Evolutionary conservation across 257 asterid genomes (phyloP).

Genomic region (Scutellaria barbata): DNA sequence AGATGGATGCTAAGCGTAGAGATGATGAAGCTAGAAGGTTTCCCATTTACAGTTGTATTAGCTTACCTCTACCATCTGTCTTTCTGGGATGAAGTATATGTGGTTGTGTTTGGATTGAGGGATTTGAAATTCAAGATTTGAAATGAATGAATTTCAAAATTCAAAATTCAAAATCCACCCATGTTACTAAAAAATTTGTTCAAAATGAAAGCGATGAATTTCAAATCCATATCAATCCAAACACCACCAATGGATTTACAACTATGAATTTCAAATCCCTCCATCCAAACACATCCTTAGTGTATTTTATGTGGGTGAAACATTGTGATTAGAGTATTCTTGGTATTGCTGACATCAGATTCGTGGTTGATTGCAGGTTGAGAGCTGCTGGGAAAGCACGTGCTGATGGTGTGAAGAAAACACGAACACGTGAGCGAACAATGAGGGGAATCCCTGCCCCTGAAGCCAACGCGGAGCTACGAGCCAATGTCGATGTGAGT

Average conservation of each 20-base stretch:
- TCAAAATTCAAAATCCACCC: no score
- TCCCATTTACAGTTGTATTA: conserved; percentile 1
- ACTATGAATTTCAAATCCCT: no score
- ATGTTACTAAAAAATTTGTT: no score
- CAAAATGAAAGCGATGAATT: no score
- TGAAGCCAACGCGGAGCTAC: conserved; percentile 48
- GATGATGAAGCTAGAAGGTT: conserved; percentile 59
- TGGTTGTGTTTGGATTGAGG: neutral
- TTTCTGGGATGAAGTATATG: neutral
- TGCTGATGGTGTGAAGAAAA: conserved; percentile 43
- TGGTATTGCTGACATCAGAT: conserved; percentile 17
- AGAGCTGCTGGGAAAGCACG: conserved; percentile 42
- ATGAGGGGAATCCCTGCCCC: conserved; percentile 42
- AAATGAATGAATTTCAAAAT: no score
- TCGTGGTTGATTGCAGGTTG: conserved; percentile 29
- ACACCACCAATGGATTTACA: no score
- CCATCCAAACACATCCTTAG: no score
- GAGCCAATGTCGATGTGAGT: conserved; percentile 42
- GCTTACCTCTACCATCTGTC: neutral
- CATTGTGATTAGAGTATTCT: neutral
- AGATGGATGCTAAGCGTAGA: conserved; percentile 51
- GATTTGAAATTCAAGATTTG: no score
- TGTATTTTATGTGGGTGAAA: neutral
- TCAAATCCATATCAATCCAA: no score
- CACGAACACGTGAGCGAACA: conserved; percentile 37